phyloP scores from a whole-genome alignment of 1,139 yeast genomes.

The Diutina siamensis region DNA sequence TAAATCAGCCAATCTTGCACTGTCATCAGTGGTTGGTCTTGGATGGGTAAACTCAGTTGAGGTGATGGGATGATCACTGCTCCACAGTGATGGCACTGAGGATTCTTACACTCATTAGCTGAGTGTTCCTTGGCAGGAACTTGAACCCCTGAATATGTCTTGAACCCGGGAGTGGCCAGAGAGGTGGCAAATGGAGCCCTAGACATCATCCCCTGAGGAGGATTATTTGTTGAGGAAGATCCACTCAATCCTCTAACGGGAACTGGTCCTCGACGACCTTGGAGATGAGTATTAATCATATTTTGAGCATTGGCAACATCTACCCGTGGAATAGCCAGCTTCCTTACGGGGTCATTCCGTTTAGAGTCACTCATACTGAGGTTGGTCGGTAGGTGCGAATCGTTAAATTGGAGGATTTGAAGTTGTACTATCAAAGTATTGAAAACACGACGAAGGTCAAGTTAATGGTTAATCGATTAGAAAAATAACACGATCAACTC shows the following conservation, averaged over 20 bases:
- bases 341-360: no score
- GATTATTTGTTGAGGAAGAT: no score
- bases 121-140: constrained; percentile 23
- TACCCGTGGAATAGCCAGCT: background rate
- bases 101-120: constrained; percentile 30
- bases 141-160: background rate
- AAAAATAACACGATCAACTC: no score
- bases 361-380: no score
- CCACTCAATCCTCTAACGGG: background rate
- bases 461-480: no score
- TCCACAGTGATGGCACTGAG: constrained; percentile 57
- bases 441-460: no score
- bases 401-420: no score
- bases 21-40: constrained; percentile 54
- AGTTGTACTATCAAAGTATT: no score
- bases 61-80: constrained; percentile 67
- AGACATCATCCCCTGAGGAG: background rate
- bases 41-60: constrained; percentile 46
- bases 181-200: background rate
- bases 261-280: constrained; percentile 1
- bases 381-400: background rate
- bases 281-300: background rate
- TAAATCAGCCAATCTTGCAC: constrained; percentile 67
- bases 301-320: background rate
- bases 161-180: background rate